phyloP scores from a whole-genome alignment of 106 monocot species.

The Dioscorea zingiberensis region DNA sequence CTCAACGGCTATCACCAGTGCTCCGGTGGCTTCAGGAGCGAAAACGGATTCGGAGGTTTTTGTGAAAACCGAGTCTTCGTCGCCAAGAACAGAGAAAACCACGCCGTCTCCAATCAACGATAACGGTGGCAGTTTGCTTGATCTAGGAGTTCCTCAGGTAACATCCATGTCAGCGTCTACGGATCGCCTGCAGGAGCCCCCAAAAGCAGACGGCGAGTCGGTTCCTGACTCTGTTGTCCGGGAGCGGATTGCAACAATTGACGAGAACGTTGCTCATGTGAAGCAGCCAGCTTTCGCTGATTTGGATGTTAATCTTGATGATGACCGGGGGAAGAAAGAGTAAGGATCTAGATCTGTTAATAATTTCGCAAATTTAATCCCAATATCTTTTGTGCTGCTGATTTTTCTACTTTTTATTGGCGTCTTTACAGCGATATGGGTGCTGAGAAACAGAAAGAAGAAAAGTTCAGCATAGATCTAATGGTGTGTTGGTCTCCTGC shows the following conservation, averaged over 20 bases:
- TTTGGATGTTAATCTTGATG: conserved; percentile 21
- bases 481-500: conserved; percentile 54
- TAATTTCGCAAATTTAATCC: conserved; percentile 1
- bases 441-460: conserved; percentile 32
- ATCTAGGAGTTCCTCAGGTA: background rate
- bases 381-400: background rate
- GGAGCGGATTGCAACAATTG: too few relatives aligned
- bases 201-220: too few relatives aligned
- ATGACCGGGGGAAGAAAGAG: conserved; percentile 2
- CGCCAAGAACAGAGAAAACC: conserved; percentile 43
- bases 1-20: background rate
- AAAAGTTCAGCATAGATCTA: conserved; percentile 82
- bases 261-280: too few relatives aligned
- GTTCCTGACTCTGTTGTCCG: too few relatives aligned
- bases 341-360: background rate
- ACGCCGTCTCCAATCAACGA: conserved; percentile 4
- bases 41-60: conserved; percentile 32
- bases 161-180: background rate
- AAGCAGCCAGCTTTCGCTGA: too few relatives aligned
- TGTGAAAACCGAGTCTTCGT: conserved; percentile 14
- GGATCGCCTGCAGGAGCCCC: too few relatives aligned
- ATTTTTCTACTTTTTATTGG: background rate
- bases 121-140: conserved; percentile 4
- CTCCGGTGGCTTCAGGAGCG: conserved; percentile 6
- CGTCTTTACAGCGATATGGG: conserved; percentile 25